Evolutionary conservation across 768 basidiomycete species (phyloP).

Genomic region (Hygrophoropsis aurantiaca): DNA sequence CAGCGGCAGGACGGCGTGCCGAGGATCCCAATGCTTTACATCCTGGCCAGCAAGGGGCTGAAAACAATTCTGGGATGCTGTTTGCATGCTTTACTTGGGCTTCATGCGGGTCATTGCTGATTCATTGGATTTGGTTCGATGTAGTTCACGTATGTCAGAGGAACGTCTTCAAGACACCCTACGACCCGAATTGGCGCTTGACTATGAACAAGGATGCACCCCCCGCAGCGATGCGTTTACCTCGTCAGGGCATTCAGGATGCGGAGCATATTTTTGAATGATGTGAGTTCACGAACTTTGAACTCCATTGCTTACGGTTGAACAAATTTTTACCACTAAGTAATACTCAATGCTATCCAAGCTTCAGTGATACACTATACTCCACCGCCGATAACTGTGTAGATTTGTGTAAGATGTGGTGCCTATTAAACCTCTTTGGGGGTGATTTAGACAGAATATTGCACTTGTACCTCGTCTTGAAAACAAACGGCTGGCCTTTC

Average conservation of each 20-base stretch:
- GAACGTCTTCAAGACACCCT: background rate
- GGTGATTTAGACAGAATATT: too few species aligned
- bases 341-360: too few species aligned
- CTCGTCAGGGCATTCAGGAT: background rate
- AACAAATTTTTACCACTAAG: too few species aligned
- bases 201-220: background rate
- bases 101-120: background rate
- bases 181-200: background rate
- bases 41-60: background rate
- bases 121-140: background rate
- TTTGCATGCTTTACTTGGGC: background rate
- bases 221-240: background rate
- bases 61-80: background rate
- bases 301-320: too few species aligned
- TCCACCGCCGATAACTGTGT: too few species aligned
- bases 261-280: background rate
- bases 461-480: too few species aligned
- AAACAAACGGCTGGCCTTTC: too few species aligned
- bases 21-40: background rate
- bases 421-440: too few species aligned
- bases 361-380: too few species aligned
- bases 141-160: background rate
- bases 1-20: background rate
- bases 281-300: too few species aligned
- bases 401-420: too few species aligned